Evolutionary conservation across 345 rosid species (phyloP).

Genomic region (Hevea brasiliensis): DNA sequence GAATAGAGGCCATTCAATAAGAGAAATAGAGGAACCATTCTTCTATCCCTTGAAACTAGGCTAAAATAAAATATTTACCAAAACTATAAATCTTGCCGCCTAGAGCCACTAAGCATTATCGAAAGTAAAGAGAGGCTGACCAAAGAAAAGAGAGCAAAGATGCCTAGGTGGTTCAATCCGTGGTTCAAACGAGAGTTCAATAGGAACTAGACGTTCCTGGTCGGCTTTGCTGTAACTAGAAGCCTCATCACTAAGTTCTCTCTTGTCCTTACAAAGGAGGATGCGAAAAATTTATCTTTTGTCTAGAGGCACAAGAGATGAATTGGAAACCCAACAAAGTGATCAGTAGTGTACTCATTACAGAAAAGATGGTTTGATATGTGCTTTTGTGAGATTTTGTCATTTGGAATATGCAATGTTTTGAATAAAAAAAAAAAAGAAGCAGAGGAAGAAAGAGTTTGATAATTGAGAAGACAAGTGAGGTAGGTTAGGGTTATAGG

Average conservation of each 20-base stretch:
- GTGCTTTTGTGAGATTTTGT: neutral
- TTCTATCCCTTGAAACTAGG: neutral
- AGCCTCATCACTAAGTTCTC: slow-evolving; percentile 63
- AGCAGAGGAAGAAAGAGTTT: too few relatives aligned
- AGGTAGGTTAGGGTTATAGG: too few relatives aligned
- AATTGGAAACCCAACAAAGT: neutral
- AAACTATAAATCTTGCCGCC: neutral
- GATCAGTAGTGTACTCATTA: neutral
- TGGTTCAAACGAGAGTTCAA: slow-evolving; percentile 84
- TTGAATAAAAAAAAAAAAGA: too few relatives aligned
- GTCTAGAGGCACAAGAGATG: slow-evolving; percentile 67
- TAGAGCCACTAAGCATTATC: neutral
- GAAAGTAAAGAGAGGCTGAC: slow-evolving; percentile 27
- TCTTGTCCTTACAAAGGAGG: slow-evolving; percentile 80
- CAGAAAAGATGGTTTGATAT: neutral
- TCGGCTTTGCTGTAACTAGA: slow-evolving; percentile 77
- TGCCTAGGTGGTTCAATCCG: slow-evolving; percentile 68
- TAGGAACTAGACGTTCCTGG: slow-evolving; percentile 83
- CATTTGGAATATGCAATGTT: neutral
- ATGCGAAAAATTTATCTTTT: slow-evolving; percentile 75
- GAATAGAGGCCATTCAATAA: too few relatives aligned
- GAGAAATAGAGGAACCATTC: too few relatives aligned
- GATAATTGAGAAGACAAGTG: too few relatives aligned
- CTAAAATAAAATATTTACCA: neutral
- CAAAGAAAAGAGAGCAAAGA: neutral